Evolutionary conservation across 2,329 filamentous ascomycete species (phyloP).

Genomic region (Chalaropsis thielavioides): DNA sequence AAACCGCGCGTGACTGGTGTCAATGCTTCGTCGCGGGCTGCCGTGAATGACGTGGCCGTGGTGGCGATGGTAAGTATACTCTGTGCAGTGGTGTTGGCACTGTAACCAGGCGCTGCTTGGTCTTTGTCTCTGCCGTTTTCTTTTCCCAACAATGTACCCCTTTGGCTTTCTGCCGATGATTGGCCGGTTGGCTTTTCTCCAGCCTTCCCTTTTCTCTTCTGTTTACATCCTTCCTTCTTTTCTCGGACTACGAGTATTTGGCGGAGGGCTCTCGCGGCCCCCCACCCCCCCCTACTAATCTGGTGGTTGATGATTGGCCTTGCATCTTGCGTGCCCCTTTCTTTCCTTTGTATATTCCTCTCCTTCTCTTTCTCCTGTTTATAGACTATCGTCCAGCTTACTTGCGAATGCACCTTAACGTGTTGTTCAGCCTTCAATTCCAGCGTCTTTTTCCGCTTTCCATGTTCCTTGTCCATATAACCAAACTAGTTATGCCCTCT

Average conservation of each 20-base stretch:
- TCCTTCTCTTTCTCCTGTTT: not conserved
- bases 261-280: not conserved
- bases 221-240: not conserved
- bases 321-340: not conserved
- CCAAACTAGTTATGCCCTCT: not conserved
- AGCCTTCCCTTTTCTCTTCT: not conserved
- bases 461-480: not conserved
- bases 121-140: not conserved
- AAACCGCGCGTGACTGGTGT: slow-evolving; percentile 21
- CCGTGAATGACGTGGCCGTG: not conserved
- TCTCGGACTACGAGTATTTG: not conserved
- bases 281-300: not conserved
- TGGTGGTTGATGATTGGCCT: not conserved
- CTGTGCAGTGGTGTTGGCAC: not conserved
- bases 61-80: not conserved
- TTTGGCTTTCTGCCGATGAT: not conserved
- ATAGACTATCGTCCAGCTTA: slow-evolving; percentile 1
- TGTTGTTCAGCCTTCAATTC: not conserved
- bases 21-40: slow-evolving; percentile 6
- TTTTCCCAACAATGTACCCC: not conserved
- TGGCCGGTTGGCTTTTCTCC: not conserved
- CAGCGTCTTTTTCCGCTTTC: not conserved
- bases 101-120: not conserved
- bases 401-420: not conserved
- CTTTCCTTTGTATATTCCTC: not conserved